These are phyloP conservation scores for Globisporangium polare DNA, from an alignment of 352 stramenopile genomes.

Conservation along the genomic window DNA sequence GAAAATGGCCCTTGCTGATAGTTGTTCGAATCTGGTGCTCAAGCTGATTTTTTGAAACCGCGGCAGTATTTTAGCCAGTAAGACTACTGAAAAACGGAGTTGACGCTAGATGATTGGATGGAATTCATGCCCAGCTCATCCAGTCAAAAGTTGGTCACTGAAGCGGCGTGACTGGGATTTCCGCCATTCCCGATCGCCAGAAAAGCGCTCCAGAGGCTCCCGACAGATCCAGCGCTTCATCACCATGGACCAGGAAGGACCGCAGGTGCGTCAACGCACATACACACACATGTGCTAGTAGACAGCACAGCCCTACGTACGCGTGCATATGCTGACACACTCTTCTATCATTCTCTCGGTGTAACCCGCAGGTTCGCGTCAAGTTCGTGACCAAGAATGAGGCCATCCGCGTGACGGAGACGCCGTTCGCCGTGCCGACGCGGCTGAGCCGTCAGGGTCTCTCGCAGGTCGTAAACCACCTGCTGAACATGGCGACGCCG, in stretches of 20 bases:
- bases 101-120: neutral
- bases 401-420: slow-evolving; percentile 86
- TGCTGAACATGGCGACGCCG: slow-evolving; percentile 56
- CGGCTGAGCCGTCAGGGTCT: slow-evolving; percentile 74
- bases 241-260: slow-evolving; percentile 36
- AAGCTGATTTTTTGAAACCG: neutral
- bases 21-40: neutral
- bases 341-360: neutral
- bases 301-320: neutral
- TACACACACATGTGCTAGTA: neutral
- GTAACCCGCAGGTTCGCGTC: slow-evolving; percentile 62
- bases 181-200: neutral
- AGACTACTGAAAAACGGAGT: neutral
- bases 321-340: slow-evolving; percentile 1
- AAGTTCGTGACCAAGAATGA: slow-evolving; percentile 89
- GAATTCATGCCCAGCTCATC: slow-evolving; percentile 6
- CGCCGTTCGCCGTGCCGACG: slow-evolving; percentile 83
- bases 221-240: neutral
- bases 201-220: neutral
- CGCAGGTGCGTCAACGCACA: slow-evolving; percentile 27
- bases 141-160: slow-evolving; percentile 14
- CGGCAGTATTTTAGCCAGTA: neutral
- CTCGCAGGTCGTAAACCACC: slow-evolving; percentile 88
- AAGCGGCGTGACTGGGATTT: slow-evolving; percentile 12
- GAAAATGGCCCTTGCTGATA: slow-evolving; percentile 1